Evolutionary conservation across 2,329 filamentous ascomycete genomes (phyloP), one percentile per base, ranked within the genome.

Genomic region (Fusarium odoratissimum): DNA sequence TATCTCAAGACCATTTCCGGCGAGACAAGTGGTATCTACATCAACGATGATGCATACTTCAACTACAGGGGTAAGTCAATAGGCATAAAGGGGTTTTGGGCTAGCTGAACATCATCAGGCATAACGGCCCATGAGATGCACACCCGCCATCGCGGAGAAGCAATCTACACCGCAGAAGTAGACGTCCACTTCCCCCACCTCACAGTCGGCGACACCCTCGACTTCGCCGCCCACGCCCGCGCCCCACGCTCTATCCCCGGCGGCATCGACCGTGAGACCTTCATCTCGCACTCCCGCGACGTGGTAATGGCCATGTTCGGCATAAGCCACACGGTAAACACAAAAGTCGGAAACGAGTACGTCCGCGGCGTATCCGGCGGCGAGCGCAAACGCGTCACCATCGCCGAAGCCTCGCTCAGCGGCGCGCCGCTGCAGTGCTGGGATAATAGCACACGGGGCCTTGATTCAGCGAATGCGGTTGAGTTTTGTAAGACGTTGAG

Each of bases 151-250:
- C 90, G 92, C 25, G 93, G 93, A 61, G 93, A 95, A 81, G 92
- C 91, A 64, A 95, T 95, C 79, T 95, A 95, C 82, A 94, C 92
- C 0, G 92, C 92, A 62, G 93, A 95, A 81, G 91, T 93, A 37
- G 93, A 95, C 78, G 91, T 92, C 6, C 92, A 94, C 81, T 94
- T 94, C 76, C 91, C 92, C 8, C 88, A 90, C 81, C 83, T 95
- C 74, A 91, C 88, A 7, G 92, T 95, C 19, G 92, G 92, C 57
- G 91, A 95, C 74, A 95, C 93, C 0, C 84, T 95, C 21, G 90
- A 88, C 58, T 95, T 95, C 69, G 93, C 93, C 25, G 92, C 92
- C 13, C 85, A 88, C 38, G 91, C 92, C 8, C 86, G 91, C 59
- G 87, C 90, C 30, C 91, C 91, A 0, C 86, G 88, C 28, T 76